phyloP scores from a whole-genome alignment of 495 filamentous ascomycete genomes.

The Jackrogersella minutella region DNA sequence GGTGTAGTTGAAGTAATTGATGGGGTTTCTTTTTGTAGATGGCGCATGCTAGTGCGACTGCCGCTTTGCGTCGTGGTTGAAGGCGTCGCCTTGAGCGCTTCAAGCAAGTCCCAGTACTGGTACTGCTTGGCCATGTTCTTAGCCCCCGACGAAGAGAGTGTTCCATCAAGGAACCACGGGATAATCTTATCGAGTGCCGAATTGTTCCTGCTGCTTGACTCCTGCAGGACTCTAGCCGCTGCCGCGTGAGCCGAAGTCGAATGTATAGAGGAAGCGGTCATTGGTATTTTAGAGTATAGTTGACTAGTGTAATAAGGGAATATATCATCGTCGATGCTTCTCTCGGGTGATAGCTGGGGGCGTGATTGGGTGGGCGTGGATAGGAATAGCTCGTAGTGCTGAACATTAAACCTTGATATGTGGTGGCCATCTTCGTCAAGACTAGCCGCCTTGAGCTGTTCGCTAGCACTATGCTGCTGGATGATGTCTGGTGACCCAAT shows the following conservation, averaged over 20 bases:
- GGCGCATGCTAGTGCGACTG: neutral
- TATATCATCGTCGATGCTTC: neutral
- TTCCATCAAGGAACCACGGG: neutral
- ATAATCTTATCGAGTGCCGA: neutral
- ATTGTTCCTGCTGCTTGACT: neutral
- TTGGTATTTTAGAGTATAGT: neutral
- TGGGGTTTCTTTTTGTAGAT: neutral
- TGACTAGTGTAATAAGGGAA: neutral
- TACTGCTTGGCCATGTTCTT: neutral
- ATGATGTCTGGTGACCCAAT: neutral
- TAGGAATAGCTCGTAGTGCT: neutral
- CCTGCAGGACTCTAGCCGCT: neutral
- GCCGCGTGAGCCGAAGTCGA: neutral
- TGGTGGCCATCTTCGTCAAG: neutral
- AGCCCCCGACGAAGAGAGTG: neutral
- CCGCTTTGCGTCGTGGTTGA: neutral
- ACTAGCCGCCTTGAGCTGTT: neutral
- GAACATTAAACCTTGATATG: neutral
- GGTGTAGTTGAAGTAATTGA: neutral
- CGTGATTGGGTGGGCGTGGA: neutral
- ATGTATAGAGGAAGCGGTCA: neutral
- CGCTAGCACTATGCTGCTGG: neutral
- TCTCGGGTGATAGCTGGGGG: neutral
- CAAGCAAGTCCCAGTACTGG: slow-evolving; percentile 10
- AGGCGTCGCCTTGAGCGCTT: neutral